A percentile compares a stretch with the other conserved stretches of the same genome.
These are phyloP conservation scores for Fusarium vanettenii DNA, from an alignment of 2,329 filamentous ascomycete species.

Conservation along the genomic window DNA sequence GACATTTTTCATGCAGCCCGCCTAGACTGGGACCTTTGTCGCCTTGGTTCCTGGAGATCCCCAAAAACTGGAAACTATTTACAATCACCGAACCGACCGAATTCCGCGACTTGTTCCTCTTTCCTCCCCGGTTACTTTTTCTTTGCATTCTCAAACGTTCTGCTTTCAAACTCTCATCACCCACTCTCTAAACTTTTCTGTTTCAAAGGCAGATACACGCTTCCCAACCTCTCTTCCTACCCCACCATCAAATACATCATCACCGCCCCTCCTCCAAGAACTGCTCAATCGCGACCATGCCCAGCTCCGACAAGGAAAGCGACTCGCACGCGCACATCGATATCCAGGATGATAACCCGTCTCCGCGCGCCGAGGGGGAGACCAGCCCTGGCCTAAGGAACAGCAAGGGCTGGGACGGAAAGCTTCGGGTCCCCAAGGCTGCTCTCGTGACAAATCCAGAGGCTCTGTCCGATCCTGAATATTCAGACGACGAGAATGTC, in stretches of 20 bases:
- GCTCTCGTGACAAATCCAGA: slow-evolving; percentile 79
- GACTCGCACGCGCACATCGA: slow-evolving; percentile 60
- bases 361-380: slow-evolving; percentile 54
- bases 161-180: neutral
- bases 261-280: slow-evolving; percentile 5
- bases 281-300: slow-evolving; percentile 48
- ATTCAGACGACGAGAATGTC: slow-evolving; percentile 78
- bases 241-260: slow-evolving; percentile 32
- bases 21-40: neutral
- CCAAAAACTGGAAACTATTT: neutral
- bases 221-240: slow-evolving; percentile 23
- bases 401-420: slow-evolving; percentile 85
- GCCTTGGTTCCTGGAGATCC: slow-evolving; percentile 8
- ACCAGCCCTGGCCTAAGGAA: slow-evolving; percentile 63
- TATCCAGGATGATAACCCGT: slow-evolving; percentile 56
- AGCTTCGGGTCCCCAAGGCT: slow-evolving; percentile 76
- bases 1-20: slow-evolving; percentile 14
- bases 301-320: slow-evolving; percentile 53
- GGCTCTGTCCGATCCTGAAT: slow-evolving; percentile 85
- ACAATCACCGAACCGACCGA: neutral
- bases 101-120: neutral
- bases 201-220: slow-evolving; percentile 9
- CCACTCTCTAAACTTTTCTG: neutral
- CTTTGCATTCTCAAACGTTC: neutral
- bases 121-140: neutral